Evolutionary conservation across 2,329 filamentous ascomycete genomes (phyloP), one percentile per base, ranked within the genome.

Genomic region (Albophoma yamanashiensis): DNA sequence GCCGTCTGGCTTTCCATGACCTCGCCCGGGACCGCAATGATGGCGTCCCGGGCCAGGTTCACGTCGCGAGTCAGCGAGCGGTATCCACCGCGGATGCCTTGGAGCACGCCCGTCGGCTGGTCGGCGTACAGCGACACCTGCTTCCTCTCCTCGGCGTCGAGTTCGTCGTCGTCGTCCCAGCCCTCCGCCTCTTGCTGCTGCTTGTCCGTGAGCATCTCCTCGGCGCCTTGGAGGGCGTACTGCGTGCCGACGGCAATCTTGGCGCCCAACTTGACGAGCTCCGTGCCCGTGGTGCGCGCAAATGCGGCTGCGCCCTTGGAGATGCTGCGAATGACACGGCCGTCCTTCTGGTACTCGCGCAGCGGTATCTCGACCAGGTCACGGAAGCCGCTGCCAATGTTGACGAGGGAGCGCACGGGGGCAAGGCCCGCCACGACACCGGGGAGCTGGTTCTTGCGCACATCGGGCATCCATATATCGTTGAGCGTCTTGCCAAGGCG

Each of bases 201-300:
- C 56, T 75, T 73, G 65, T 78, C 77, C 20, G 75, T 78, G 45
- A 97, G 80, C 63, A 97, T 80, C 22, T 85, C 89, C 73, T 99
- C 95, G 0, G 92, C 92, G 22, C 89, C 89, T 69, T 96, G 89
- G 1, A 99, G 82, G 20, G 92, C 86, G n/a, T 89, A 94, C 69
- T 97, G 94, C 3, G 95, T 96, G 40, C 94, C 94, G 57, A 97
- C 90, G 0, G 93, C 93, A 57, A 97, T 79, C 73, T 97, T 97
- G 55, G 94, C 94, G 15, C 94, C 93, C 0, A 99, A 80, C 68
- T 94, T 94, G 64, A 96, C 89, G n/a, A 97, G 81, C 70, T 97
- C 94, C 0, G 89, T 95, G 3, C 92, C 92, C 0, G 94, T 99
- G 1, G 92, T 97, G 68, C 89, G 92, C 42, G 91, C 92, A 74